These are phyloP conservation scores for Starmerella riodocensis DNA, from an alignment of 805 yeast species.

Conservation along the genomic window DNA sequence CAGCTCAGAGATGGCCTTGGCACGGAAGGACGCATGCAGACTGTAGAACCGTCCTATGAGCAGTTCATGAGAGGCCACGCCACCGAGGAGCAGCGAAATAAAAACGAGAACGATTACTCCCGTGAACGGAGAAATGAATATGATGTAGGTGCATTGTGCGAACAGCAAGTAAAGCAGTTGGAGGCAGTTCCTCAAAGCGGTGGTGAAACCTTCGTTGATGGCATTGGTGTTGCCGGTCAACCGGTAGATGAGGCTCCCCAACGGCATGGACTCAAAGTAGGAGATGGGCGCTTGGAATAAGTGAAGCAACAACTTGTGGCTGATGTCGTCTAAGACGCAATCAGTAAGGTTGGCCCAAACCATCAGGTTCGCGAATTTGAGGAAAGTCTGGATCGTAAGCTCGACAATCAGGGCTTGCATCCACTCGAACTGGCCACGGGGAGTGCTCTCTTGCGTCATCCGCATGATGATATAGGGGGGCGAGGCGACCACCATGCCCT, in stretches of 20 bases:
- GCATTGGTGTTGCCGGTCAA: conserved; percentile 78
- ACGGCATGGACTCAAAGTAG: conserved; percentile 85
- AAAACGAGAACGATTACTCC: conserved; percentile 66
- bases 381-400: background rate
- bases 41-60: conserved; percentile 49
- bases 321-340: conserved; percentile 25
- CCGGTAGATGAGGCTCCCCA: conserved; percentile 78
- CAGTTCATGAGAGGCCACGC: conserved; percentile 29
- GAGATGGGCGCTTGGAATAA: conserved; percentile 83
- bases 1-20: background rate
- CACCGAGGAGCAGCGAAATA: background rate
- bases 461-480: background rate
- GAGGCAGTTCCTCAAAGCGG: conserved; percentile 27
- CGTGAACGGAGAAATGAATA: conserved; percentile 40
- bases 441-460: background rate
- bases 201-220: conserved; percentile 52
- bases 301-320: conserved; percentile 52
- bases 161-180: conserved; percentile 36
- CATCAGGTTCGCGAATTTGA: background rate
- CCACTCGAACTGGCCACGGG: background rate
- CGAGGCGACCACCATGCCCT: background rate
- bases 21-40: conserved; percentile 53
- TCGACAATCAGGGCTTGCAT: background rate
- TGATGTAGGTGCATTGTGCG: background rate
- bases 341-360: background rate